Evolutionary conservation across 2,329 filamentous ascomycete genomes (phyloP).

Genomic region (Microthyrium microscopicum): DNA sequence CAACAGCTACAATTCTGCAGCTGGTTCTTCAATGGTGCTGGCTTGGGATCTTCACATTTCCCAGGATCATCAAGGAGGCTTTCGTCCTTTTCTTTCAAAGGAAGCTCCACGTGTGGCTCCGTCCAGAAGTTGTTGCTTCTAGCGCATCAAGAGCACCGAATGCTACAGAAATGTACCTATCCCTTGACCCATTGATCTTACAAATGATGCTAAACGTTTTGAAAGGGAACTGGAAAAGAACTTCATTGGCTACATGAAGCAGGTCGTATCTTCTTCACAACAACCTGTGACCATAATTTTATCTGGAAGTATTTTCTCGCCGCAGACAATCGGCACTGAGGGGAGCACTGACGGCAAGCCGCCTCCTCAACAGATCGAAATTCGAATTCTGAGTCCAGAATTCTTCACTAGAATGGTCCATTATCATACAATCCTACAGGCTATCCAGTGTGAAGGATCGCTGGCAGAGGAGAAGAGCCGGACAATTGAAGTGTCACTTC

Average conservation of each 20-base stretch:
- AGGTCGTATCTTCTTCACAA: no score
- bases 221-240: no score
- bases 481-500: constrained; percentile 40
- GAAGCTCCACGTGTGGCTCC: constrained; percentile 46
- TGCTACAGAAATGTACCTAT: constrained; percentile 26
- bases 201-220: not conserved
- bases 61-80: constrained; percentile 47
- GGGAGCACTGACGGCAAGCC: no score
- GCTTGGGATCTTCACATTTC: constrained; percentile 50
- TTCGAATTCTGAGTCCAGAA: constrained; percentile 44
- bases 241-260: no score
- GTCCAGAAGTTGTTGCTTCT: constrained; percentile 42
- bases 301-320: no score
- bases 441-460: constrained; percentile 41
- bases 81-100: constrained; percentile 37
- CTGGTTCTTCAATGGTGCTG: constrained; percentile 47
- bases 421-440: constrained; percentile 45
- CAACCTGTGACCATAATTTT: no score
- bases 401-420: constrained; percentile 52
- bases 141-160: constrained; percentile 40
- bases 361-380: constrained; percentile 28
- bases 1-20: constrained; percentile 21
- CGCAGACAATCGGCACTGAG: no score
- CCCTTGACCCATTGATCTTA: not conserved
- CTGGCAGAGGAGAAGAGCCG: constrained; percentile 35